These are phyloP conservation scores for Diaporthe sp. DNA, from an alignment of 2,329 filamentous ascomycete species.

Conservation along the genomic window DNA sequence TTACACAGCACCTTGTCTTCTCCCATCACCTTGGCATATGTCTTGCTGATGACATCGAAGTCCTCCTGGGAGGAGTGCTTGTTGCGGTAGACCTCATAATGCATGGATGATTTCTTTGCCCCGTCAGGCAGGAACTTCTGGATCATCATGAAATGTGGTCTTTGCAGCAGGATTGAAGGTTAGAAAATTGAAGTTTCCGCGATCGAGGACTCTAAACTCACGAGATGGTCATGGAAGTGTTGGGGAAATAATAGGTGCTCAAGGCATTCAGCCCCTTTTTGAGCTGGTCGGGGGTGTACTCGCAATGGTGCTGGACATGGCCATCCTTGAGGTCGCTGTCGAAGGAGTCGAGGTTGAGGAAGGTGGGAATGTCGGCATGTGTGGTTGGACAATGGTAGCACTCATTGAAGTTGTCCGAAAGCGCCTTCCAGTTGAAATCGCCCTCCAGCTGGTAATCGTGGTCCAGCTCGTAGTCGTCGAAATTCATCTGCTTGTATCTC, in stretches of 20 bases:
- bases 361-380: conserved; percentile 52
- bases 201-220: conserved; percentile 40
- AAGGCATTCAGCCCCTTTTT: conserved; percentile 40
- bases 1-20: conserved; percentile 22
- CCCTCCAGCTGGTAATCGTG: conserved; percentile 46
- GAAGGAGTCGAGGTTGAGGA: conserved; percentile 19
- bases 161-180: neutral
- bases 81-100: conserved; percentile 16
- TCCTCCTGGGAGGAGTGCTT: conserved; percentile 6
- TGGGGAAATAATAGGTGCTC: conserved; percentile 53
- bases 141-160: conserved; percentile 20
- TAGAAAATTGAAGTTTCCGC: neutral
- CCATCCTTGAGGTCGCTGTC: conserved; percentile 20
- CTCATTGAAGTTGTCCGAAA: conserved; percentile 60
- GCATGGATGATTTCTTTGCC: conserved; percentile 4
- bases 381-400: conserved; percentile 60
- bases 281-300: conserved; percentile 45
- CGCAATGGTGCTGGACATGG: conserved; percentile 37
- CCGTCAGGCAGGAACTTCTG: conserved; percentile 2
- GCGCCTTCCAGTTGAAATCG: conserved; percentile 52
- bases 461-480: conserved; percentile 42
- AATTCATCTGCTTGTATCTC: conserved; percentile 39
- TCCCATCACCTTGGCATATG: conserved; percentile 6
- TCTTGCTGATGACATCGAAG: conserved; percentile 10
- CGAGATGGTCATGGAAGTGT: conserved; percentile 50